Conservation (phyloP, 2,329 filamentous ascomycete genomes). For the Neofusicoccum laricinum region DNA sequence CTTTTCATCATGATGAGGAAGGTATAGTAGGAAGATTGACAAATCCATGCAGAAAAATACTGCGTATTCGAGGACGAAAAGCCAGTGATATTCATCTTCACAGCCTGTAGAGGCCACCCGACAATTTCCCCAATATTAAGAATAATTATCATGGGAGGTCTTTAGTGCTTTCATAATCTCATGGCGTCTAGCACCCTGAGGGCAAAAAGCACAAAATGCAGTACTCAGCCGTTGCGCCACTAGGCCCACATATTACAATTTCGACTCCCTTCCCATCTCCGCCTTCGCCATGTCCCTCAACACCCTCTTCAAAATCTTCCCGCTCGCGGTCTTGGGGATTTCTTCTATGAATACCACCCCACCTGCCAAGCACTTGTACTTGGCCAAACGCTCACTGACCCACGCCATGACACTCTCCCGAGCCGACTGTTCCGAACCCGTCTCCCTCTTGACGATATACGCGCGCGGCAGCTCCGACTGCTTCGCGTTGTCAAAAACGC, state of each 20-base stretch:
- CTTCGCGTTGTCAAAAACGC: constrained; percentile 28
- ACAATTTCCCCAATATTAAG: no score
- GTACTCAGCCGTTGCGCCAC: no score
- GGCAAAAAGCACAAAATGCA: no score
- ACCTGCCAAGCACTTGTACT: constrained; percentile 48
- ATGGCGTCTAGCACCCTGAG: no score
- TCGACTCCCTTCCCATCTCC: constrained; percentile 33
- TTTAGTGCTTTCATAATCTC: no score
- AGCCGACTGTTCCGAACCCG: constrained; percentile 24
- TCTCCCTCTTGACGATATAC: constrained; percentile 42
- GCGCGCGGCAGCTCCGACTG: constrained; percentile 44
- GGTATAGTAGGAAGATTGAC: no score
- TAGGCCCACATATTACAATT: constrained; percentile 21
- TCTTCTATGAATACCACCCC: constrained; percentile 44
- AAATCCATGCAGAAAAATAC: no score
- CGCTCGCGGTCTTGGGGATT: constrained; percentile 29
- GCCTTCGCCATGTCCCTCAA: constrained; percentile 46
- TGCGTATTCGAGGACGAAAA: no score
- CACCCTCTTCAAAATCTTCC: constrained; percentile 37
- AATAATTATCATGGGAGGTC: no score
- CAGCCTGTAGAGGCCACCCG: no score
- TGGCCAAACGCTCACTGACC: constrained; percentile 40
- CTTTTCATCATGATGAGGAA: no score
- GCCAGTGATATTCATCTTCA: no score
- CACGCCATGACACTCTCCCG: constrained; percentile 41